These are phyloP conservation scores for Chytridium lagenaria DNA, from an alignment of 371 early-diverging fungal species.

Conservation along the genomic window DNA sequence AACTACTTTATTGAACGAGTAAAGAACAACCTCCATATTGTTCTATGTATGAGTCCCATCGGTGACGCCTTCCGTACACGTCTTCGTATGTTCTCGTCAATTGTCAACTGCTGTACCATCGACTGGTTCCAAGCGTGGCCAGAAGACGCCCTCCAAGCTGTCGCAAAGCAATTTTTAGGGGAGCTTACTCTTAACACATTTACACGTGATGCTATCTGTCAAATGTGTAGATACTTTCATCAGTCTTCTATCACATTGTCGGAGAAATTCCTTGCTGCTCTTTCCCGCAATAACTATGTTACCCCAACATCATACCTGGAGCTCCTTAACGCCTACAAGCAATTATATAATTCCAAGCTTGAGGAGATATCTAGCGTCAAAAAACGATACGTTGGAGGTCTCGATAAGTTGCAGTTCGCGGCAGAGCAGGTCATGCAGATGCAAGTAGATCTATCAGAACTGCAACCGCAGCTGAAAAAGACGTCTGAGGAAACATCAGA, in stretches of 20 bases:
- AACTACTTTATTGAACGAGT: constrained; percentile 62
- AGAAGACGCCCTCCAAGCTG: constrained; percentile 63
- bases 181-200: constrained; percentile 49
- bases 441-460: constrained; percentile 58
- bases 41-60: constrained; percentile 66
- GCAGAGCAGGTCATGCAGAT: constrained; percentile 60
- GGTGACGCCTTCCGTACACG: constrained; percentile 63
- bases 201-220: constrained; percentile 45
- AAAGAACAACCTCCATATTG: constrained; percentile 60
- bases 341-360: constrained; percentile 44
- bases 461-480: constrained; percentile 60
- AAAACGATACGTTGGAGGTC: constrained; percentile 57
- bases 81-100: constrained; percentile 57
- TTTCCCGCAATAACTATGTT: constrained; percentile 60
- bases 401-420: constrained; percentile 61
- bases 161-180: constrained; percentile 57
- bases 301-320: constrained; percentile 64
- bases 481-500: constrained; percentile 63
- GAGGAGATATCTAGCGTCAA: constrained; percentile 54
- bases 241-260: constrained; percentile 57
- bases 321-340: constrained; percentile 57
- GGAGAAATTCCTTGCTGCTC: constrained; percentile 44
- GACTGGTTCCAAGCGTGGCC: constrained; percentile 71
- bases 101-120: constrained; percentile 67
- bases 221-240: constrained; percentile 61